These are phyloP conservation scores for Podospora comata DNA, from an alignment of 495 filamentous ascomycete species.

Conservation along the genomic window DNA sequence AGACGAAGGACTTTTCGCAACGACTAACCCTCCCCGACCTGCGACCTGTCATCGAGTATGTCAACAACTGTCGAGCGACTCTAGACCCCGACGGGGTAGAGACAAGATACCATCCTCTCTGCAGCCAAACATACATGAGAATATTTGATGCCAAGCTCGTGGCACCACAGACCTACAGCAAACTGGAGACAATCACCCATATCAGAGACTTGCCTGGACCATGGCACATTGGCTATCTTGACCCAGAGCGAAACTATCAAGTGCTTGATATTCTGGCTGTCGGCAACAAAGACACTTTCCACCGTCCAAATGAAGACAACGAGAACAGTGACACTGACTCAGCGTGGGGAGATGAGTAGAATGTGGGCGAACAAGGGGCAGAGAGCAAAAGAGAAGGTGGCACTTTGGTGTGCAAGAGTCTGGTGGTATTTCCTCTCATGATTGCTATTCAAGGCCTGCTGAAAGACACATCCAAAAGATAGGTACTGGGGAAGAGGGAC, in stretches of 20 bases:
- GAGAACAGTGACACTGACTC: neutral
- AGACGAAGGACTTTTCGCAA: neutral
- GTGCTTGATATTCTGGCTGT: neutral
- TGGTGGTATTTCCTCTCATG: neutral
- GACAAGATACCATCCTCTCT: neutral
- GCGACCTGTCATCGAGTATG: neutral
- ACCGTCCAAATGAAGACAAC: conserved; percentile 5
- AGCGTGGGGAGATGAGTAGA: no score
- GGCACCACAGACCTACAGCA: neutral
- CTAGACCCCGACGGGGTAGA: neutral
- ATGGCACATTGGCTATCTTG: neutral
- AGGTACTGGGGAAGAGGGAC: neutral
- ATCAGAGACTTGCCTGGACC: neutral
- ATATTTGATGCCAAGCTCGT: neutral
- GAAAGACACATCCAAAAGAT: neutral
- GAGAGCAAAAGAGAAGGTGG: neutral
- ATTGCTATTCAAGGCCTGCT: neutral
- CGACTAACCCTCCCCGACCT: neutral
- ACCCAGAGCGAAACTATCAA: neutral
- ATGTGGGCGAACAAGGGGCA: neutral
- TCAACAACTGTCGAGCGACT: neutral
- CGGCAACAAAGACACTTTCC: neutral
- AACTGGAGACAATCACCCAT: neutral
- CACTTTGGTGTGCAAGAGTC: neutral
- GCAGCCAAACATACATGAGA: neutral